These are phyloP conservation scores for Trichophaea hybrida DNA, from an alignment of 2,329 filamentous ascomycete species.

Conservation along the genomic window DNA sequence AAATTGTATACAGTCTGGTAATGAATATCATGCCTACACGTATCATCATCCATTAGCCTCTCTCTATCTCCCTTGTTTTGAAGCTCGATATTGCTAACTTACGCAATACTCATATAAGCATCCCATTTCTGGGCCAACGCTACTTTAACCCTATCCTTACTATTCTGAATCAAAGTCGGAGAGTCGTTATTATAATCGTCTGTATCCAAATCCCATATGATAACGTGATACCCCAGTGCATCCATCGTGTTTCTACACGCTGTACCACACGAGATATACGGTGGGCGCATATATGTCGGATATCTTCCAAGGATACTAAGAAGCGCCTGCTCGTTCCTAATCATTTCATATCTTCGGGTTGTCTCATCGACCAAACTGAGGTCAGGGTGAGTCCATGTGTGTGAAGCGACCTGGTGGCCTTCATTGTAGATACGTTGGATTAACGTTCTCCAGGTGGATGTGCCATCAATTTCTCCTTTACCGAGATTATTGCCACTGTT, in stretches of 20 bases:
- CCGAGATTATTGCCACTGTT: slow-evolving; percentile 21
- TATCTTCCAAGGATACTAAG: slow-evolving; percentile 35
- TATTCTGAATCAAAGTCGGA: slow-evolving; percentile 11
- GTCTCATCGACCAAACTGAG: slow-evolving; percentile 30
- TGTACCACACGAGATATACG: slow-evolving; percentile 34
- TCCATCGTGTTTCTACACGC: slow-evolving; percentile 31
- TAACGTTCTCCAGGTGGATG: slow-evolving; percentile 31
- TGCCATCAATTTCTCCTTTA: slow-evolving; percentile 33
- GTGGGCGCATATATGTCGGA: slow-evolving; percentile 38
- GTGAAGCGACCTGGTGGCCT: slow-evolving; percentile 43
- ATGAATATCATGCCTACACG: slow-evolving; percentile 27
- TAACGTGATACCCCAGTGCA: slow-evolving; percentile 32
- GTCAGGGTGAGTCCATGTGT: slow-evolving; percentile 41
- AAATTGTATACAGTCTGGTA: slow-evolving; percentile 35
- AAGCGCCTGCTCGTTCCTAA: slow-evolving; percentile 37
- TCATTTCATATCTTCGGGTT: slow-evolving; percentile 36
- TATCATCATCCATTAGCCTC: not conserved
- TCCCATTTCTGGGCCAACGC: not conserved
- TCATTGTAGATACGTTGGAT: slow-evolving; percentile 36
- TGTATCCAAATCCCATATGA: slow-evolving; percentile 45
- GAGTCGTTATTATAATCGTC: slow-evolving; percentile 41
- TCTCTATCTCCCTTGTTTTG: not conserved
- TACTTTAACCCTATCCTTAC: slow-evolving; percentile 5
- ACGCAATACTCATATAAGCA: not conserved
- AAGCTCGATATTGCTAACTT: slow-evolving; percentile 7